Evolutionary conservation across 2,329 filamentous ascomycete species (phyloP).

Genomic region (Ophiocordyceps robertsii): DNA sequence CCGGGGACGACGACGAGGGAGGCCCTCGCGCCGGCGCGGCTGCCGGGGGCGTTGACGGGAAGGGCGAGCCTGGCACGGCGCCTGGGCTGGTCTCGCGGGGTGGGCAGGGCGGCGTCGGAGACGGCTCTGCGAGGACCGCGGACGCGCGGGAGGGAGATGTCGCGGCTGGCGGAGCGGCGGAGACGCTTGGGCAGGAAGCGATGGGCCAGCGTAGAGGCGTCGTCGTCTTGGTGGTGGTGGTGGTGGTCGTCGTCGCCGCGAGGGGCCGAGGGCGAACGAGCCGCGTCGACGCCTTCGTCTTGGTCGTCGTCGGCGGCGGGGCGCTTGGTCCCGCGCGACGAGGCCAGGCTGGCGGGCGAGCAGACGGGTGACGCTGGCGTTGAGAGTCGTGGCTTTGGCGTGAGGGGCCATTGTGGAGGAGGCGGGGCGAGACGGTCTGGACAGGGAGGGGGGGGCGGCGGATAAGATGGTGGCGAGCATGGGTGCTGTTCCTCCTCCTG

Average conservation of each 20-base stretch:
- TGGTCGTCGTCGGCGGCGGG: constrained; percentile 17
- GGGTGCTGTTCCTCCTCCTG: too few species aligned
- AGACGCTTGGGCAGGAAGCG: constrained; percentile 26
- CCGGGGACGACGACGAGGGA: neutral
- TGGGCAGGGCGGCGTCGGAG: constrained; percentile 7
- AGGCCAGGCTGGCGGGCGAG: constrained; percentile 19
- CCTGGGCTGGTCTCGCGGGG: too few species aligned
- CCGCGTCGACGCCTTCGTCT: constrained; percentile 5
- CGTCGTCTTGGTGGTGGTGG: too few species aligned
- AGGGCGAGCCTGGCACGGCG: too few species aligned
- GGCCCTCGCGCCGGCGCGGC: neutral
- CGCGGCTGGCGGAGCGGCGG: constrained; percentile 34
- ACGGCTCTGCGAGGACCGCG: constrained; percentile 16
- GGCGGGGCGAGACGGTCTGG: constrained; percentile 4
- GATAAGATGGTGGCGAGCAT: too few species aligned
- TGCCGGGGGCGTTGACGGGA: neutral
- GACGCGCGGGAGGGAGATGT: constrained; percentile 22
- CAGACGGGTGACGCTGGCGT: constrained; percentile 11
- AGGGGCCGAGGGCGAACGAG: constrained; percentile 22
- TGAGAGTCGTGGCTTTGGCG: constrained; percentile 1
- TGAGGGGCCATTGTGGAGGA: constrained; percentile 14
- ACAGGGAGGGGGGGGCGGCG: constrained; percentile 3
- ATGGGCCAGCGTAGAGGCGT: constrained; percentile 9
- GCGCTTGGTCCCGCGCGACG: constrained; percentile 38
- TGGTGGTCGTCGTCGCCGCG: constrained; percentile 11